Base-by-base conservation (phyloP, 768 basidiomycete species). In the Pleurotus tuoliensis region DNA sequence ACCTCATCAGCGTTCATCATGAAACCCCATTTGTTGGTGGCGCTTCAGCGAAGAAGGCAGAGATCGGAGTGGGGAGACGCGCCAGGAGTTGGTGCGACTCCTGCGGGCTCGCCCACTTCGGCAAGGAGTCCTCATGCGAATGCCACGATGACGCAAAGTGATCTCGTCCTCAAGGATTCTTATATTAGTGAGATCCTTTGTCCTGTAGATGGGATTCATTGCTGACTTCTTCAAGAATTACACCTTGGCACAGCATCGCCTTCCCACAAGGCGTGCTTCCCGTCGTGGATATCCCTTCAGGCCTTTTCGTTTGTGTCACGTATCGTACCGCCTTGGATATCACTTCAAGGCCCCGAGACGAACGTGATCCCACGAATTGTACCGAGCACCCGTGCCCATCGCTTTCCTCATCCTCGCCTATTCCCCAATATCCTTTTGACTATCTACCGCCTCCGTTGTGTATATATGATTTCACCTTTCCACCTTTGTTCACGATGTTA, bases 1-100 rank as follows among this genome's bases (percentile, higher is more conserved):
- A 98, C 69, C 79, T 91, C 53, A 82, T 90, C 47, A 89, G 88
- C 59, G 92, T 94, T 56, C 92, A 94, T 62, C 85, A 87, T 39
- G 86, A 87, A 59, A 87, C 87, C 27, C 72, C 78, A 15, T 64
- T 73, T 57, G 66, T 73, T 5, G 72, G 77, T 15, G 71, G 76
- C 8, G 70, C 76, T 34, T 73, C 76, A 0, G 60, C 66, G 3
- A 69, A 74, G 4, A 77, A 73, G 64, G 76, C 78, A 59, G 69
- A 80, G n/a, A 84, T 91, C 40, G 90, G 89, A 40, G 86, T 89
- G 30, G 84, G 82, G 56, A 81, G 79, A 56, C 86, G 82, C 13
- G 68, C 72, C 22, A 79, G 90, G 34, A 67, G 71, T 9, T 89
- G 90, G 87, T 92, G 90, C 58, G 84, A 90, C 44, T 69, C 70